phyloP scores from a whole-genome alignment of 176 grass and related monocot species.

The Juncus inflexus region DNA sequence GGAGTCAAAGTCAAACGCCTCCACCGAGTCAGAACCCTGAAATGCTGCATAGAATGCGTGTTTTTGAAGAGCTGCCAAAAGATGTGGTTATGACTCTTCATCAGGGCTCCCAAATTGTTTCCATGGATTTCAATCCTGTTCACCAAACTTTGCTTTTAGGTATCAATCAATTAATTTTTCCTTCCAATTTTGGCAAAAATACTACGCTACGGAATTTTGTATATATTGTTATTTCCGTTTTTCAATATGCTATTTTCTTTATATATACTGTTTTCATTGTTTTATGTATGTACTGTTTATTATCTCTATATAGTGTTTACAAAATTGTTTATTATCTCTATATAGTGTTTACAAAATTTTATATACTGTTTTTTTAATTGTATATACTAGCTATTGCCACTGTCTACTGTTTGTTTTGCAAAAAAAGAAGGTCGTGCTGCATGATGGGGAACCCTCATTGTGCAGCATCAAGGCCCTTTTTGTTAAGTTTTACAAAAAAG shows the following conservation, averaged over 20 bases:
- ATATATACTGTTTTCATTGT: too few species aligned
- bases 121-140: conserved; percentile 39
- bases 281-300: neutral
- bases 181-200: too few species aligned
- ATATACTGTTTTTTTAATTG: too few species aligned
- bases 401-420: neutral
- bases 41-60: conserved; percentile 7
- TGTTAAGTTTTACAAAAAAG: too few species aligned
- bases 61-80: conserved; percentile 29
- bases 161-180: neutral
- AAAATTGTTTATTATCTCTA: neutral
- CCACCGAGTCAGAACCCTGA: conserved; percentile 8
- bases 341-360: neutral
- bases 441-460: too few species aligned
- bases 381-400: too few species aligned
- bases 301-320: neutral
- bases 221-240: too few species aligned
- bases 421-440: neutral
- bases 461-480: too few species aligned
- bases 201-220: too few species aligned
- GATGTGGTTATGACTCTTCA: conserved; percentile 12
- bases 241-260: too few species aligned
- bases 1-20: too few species aligned
- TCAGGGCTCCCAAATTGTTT: conserved; percentile 24
- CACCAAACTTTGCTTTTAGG: conserved; percentile 28